Base-by-base conservation (phyloP, 768 basidiomycete species). In the Russula earlei region DNA sequence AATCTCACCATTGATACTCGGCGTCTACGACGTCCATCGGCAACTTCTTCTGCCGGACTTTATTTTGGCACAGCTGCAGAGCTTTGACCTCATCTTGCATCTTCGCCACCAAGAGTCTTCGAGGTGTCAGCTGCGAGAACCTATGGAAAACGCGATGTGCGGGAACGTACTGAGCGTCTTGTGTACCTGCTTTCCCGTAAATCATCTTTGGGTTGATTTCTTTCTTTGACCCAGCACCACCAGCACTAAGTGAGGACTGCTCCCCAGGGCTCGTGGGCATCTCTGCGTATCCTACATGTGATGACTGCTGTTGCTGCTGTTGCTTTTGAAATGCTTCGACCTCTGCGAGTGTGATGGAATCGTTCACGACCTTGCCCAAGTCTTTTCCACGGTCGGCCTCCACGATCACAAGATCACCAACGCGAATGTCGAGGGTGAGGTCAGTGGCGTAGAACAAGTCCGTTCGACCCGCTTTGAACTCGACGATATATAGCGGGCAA, bases 1-100 rank as follows among this genome's bases (percentile, higher is more conserved):
- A 41, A 42, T 59, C 86, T 27, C 54, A 93, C 93, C 93, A 98
- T 67, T 99, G 95, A 73, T 94, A 99, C 71, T 98, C 95, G 31
- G 94, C 95, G 70, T 97, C 95, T 47, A 96, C 84, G 56, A 99
- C 93, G 70, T 97, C 91, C 95, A 99, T 99, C 17, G 93, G 93
- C 66, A 97, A 72, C 67, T 92, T 92, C 74, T 94, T 89, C 69
- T 92, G 91, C 51, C 84, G 76, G 14, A 96, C 94, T 70, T 97
- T 97, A 58, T 77, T 88, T 69, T 91, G 83, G 63, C 94, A 96
- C 52, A 97, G 74, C 65, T 89, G 84, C 42, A 99, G 73, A 20
- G 95, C 95, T 71, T 94, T 93, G 54, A 82, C 71, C 71, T 99
- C 95, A 69, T 99, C 95, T 65, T 87, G 84, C 54, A 82, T 75